Base-by-base conservation (phyloP, 2,329 filamentous ascomycete genomes). In the Exutisphaerella laricina region DNA sequence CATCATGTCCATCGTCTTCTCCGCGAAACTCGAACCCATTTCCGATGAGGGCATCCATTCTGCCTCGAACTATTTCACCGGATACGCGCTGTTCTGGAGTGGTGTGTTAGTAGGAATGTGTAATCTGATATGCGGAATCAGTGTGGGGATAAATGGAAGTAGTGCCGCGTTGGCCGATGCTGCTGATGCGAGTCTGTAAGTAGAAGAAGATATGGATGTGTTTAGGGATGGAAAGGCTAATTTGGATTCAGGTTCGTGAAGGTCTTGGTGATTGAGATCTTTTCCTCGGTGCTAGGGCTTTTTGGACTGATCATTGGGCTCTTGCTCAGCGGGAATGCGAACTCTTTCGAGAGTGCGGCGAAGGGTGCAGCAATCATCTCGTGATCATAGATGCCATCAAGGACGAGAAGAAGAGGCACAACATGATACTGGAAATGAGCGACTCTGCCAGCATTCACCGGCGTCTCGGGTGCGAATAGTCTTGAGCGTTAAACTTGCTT, bases 1-100 rank as follows among this genome's bases (percentile, higher is more conserved):
- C 70, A 98, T 98, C 71, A 98, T 98, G 88, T 85, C 89, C 59
- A 98, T 98, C 66, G 85, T 98, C 60, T 97, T 97, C 73, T 94
- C 89, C 32, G 78, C 89, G 49, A 94, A 96, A 69, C 71, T 98
- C 58, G 77, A 78, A 57, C 66, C 75, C 43, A 77, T 92, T 21
- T 63, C 73, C 31, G 75, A 76, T 43, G 78, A 82, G 28, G 74
- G 76, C 13, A 67, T 88, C 21, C 85, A 84, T 70, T 84, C 84
- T 9, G 80, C 78, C 39, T 80, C 79, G 64, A 87, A 88, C 61
- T 92, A 90, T 72, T 98, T 94, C 66, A 96, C 89, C 17, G 92
- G 92, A 54, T 98, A 82, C 64, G 89, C 92, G 23, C 71, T 98
- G 40, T 98, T 98, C 73, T 98, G 92, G 94, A 79, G 86, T 23